These are phyloP conservation scores for Microcyclospora tardicrescens DNA, from an alignment of 2,329 filamentous ascomycete species.

Conservation along the genomic window DNA sequence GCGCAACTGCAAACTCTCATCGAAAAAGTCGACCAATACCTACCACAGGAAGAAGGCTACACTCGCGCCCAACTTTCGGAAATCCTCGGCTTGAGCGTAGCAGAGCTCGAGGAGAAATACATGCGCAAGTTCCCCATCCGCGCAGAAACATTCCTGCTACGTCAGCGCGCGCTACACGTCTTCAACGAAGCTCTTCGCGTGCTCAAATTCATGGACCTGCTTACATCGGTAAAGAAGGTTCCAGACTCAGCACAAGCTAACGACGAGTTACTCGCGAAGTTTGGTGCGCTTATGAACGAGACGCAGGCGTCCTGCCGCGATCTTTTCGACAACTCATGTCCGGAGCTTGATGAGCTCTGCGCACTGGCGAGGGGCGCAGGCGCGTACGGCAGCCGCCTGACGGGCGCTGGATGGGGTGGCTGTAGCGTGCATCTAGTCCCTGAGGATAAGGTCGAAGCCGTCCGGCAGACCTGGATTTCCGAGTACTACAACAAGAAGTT, in stretches of 20 bases:
- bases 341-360: slow-evolving; percentile 85
- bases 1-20: slow-evolving; percentile 64
- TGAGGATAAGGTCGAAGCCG: slow-evolving; percentile 62
- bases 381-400: slow-evolving; percentile 72
- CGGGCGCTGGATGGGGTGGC: slow-evolving; percentile 92
- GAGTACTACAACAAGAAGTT: slow-evolving; percentile 71
- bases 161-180: slow-evolving; percentile 79
- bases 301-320: slow-evolving; percentile 81
- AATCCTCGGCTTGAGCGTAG: slow-evolving; percentile 54
- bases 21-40: slow-evolving; percentile 53
- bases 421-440: slow-evolving; percentile 91
- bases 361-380: slow-evolving; percentile 64
- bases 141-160: slow-evolving; percentile 74
- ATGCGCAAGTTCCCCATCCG: slow-evolving; percentile 82
- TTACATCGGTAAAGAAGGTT: slow-evolving; percentile 33
- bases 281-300: slow-evolving; percentile 76
- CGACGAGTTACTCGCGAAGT: slow-evolving; percentile 54
- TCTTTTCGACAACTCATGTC: slow-evolving; percentile 80
- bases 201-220: slow-evolving; percentile 64
- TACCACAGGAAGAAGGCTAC: slow-evolving; percentile 72
- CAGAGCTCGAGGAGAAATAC: slow-evolving; percentile 63
- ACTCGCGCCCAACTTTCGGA: slow-evolving; percentile 72
- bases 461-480: slow-evolving; percentile 63
- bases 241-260: slow-evolving; percentile 38
- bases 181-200: slow-evolving; percentile 82